Base-by-base conservation (phyloP, 2,329 filamentous ascomycete genomes). In the Claviceps maximensis region DNA sequence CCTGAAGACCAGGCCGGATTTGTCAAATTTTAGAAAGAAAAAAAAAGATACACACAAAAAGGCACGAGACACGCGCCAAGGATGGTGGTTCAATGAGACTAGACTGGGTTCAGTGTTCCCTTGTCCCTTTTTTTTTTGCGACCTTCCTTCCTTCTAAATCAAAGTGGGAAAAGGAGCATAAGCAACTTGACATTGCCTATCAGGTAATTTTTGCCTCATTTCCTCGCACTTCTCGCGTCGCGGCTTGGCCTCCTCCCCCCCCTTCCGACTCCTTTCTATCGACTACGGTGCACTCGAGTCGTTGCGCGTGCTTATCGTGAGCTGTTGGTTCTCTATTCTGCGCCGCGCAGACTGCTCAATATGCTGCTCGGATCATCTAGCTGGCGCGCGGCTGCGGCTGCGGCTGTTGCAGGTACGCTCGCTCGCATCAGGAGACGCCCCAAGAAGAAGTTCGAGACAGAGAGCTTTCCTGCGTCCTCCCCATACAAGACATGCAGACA, bases 361-460 rank as follows among this genome's bases (percentile, higher is more conserved):
- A 67, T 67, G 65, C 59, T 67, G 57, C 56, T 60, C 55, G 56
- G 55, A 54, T 64, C 57, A 54, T 64, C 57, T 49, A 49, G 65
- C 23, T 62, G 63, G 62, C 64, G 59, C 53, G 56, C 59, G 21
- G 62, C 58, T 58, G 56, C 59, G 21, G 62, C 58, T 58, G 54
- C 63, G 51, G 59, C 61, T 54, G 57, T 54, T 47, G 58, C 60
- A 57, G 60, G 65, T 66, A 58, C 57, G 59, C 42, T 45, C 8
- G 17, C 21, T 25, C 42, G 8, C n/a, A 23, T n/a, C n/a, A n/a
- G n/a, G n/a, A n/a, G n/a, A 36, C 33, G 12, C 15, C 15, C 36
- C 36, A 17, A 17, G 36, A 38, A n/a, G n/a, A n/a, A n/a, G n/a
- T n/a, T n/a, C n/a, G n/a, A n/a, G 15, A 15, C 15, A 6, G 3